These are phyloP conservation scores for Royoungia palumana DNA, from an alignment of 768 basidiomycete species.

Conservation along the genomic window DNA sequence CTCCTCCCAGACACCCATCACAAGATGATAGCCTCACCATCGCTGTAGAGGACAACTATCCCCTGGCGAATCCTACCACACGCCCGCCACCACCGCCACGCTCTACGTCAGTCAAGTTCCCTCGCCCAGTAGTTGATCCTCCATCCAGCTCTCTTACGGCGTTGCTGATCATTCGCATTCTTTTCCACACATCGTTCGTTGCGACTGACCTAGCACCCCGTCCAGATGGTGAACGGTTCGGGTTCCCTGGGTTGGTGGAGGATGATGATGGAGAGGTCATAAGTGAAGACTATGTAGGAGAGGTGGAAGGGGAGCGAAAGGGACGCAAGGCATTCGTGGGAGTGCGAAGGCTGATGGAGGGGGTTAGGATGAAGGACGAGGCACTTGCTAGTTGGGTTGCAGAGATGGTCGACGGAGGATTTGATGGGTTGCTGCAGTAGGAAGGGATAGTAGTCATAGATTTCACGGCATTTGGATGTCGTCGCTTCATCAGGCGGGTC, in stretches of 20 bases:
- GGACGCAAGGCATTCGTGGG: constrained; percentile 71
- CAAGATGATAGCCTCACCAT: constrained; percentile 75
- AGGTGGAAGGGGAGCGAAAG: constrained; percentile 64
- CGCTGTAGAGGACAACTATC: constrained; percentile 55
- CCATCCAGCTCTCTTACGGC: constrained; percentile 76
- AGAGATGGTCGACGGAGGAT: constrained; percentile 56
- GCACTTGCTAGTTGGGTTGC: constrained; percentile 54
- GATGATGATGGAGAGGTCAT: constrained; percentile 69
- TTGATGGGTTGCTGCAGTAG: constrained; percentile 30
- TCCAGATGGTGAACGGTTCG: constrained; percentile 81
- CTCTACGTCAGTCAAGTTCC: constrained; percentile 55
- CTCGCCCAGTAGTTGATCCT: constrained; percentile 57
- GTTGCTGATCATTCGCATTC: constrained; percentile 75
- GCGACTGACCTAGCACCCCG: constrained; percentile 61
- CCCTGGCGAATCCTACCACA: constrained; percentile 58
- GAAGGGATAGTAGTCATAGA: background rate
- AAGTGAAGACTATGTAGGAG: constrained; percentile 35
- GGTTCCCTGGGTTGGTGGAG: constrained; percentile 80
- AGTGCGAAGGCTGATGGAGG: constrained; percentile 56
- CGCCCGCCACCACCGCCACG: constrained; percentile 74
- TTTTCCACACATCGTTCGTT: constrained; percentile 78
- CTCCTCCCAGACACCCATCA: constrained; percentile 55
- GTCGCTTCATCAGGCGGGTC: background rate
- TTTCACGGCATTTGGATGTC: background rate
- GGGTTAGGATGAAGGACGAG: constrained; percentile 64